Evolutionary conservation across 2,329 filamentous ascomycete genomes (phyloP).

Genomic region (Arthrinium phaeospermum): DNA sequence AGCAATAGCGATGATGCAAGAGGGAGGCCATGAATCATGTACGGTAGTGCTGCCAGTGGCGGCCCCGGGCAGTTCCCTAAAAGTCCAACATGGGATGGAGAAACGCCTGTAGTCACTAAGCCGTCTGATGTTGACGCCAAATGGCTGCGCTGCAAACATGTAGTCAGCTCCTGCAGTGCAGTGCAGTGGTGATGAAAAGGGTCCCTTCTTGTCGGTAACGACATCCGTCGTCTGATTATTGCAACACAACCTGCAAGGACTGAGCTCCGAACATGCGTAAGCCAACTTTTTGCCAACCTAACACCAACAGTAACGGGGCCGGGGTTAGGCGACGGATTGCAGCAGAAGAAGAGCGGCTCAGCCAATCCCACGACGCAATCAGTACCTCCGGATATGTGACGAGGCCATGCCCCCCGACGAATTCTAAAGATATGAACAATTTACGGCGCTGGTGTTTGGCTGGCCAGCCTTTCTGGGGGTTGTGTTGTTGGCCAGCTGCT

Average conservation of each 20-base stretch:
- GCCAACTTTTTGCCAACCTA: background rate
- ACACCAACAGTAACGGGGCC: background rate
- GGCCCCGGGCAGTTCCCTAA: background rate
- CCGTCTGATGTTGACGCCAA: slow-evolving; percentile 3
- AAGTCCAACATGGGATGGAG: background rate
- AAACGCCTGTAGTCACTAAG: background rate
- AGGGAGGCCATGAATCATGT: slow-evolving; percentile 1
- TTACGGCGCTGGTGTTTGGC: background rate
- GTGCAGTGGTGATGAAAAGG: background rate
- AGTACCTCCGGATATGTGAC: background rate
- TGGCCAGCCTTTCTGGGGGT: background rate
- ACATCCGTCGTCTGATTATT: slow-evolving; percentile 13
- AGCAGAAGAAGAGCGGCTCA: background rate
- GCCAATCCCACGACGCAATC: background rate
- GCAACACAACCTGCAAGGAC: slow-evolving; percentile 13
- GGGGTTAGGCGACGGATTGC: background rate
- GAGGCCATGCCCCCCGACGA: background rate
- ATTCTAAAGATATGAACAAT: background rate
- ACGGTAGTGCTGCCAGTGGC: background rate
- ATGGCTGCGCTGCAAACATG: background rate
- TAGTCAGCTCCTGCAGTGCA: slow-evolving; percentile 11
- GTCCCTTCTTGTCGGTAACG: slow-evolving; percentile 8
- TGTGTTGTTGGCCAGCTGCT: background rate
- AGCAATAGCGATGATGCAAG: background rate
- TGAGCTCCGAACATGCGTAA: background rate